Conservation (phyloP, 1,139 yeast species). For the Tardiomyces depauwii region DNA sequence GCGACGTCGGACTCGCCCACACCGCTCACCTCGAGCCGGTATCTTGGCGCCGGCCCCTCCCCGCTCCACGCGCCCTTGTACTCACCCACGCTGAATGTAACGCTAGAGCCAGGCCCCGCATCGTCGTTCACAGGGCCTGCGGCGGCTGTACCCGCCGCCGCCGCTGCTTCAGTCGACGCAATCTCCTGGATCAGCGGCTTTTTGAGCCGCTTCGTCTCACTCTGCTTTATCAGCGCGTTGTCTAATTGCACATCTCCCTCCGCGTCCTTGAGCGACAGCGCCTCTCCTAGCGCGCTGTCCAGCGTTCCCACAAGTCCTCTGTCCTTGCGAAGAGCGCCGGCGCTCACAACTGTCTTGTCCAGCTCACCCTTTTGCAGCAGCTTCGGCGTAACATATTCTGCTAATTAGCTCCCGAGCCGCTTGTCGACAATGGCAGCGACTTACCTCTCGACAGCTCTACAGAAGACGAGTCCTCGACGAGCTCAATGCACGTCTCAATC, state of each 20-base stretch:
- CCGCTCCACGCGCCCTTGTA: constrained; percentile 14
- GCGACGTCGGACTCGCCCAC: constrained; percentile 2
- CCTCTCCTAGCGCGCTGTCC: constrained; percentile 1
- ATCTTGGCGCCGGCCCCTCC: constrained; percentile 13
- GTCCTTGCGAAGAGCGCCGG: constrained; percentile 3
- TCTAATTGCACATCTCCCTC: background rate
- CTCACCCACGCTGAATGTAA: constrained; percentile 4
- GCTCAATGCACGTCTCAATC: constrained; percentile 32
- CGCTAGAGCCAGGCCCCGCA: background rate
- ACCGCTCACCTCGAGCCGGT: constrained; percentile 12
- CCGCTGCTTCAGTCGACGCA: background rate
- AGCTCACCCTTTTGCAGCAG: constrained; percentile 21
- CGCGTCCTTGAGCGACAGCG: background rate
- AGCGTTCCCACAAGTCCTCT: constrained; percentile 6
- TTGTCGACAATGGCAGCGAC: too few species aligned
- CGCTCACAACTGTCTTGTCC: constrained; percentile 12
- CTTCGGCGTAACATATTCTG: constrained; percentile 18
- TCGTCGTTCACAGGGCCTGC: background rate
- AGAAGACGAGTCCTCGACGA: constrained; percentile 20
- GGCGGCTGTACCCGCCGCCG: background rate
- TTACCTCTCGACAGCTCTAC: constrained; percentile 14
- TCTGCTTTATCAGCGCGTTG: constrained; percentile 1
- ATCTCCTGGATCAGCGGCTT: constrained; percentile 6
- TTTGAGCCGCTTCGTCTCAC: background rate
- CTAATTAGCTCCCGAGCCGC: too few species aligned